phyloP scores from a whole-genome alignment of 2,329 filamentous ascomycete genomes.

The Paecilomyces niveus region DNA sequence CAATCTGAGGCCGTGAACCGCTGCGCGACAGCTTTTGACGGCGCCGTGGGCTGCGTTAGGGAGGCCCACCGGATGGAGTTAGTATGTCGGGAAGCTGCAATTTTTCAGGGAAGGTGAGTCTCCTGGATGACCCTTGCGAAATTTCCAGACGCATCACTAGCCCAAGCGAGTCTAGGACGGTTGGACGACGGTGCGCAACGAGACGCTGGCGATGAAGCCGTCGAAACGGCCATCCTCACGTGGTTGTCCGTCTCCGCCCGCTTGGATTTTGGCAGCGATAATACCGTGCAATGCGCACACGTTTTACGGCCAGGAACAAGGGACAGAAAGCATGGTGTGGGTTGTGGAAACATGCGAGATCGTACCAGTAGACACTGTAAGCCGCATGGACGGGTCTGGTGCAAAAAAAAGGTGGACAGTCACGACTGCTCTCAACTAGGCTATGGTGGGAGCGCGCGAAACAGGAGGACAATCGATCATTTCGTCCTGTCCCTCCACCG shows the following conservation, averaged over 20 bases:
- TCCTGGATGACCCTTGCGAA: neutral
- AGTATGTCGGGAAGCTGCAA: neutral
- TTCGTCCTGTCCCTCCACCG: neutral
- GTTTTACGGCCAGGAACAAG: neutral
- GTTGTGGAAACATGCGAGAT: neutral
- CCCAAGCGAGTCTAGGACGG: neutral
- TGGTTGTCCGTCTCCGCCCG: neutral
- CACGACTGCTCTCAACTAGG: neutral
- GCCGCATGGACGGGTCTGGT: neutral
- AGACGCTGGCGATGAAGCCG: neutral
- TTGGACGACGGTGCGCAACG: neutral
- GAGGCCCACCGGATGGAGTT: neutral
- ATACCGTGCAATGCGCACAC: neutral
- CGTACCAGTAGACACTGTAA: neutral
- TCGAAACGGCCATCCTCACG: neutral
- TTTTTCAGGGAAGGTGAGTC: neutral
- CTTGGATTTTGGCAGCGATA: neutral
- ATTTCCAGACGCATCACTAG: slow-evolving; percentile 1
- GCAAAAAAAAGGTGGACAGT: neutral
- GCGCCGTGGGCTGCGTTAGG: neutral
- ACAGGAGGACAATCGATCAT: neutral
- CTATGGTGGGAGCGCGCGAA: neutral
- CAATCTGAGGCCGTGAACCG: neutral
- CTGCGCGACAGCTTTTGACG: neutral
- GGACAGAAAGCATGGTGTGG: neutral